Percentiles rank a stretch among this genome's conserved stretches.
These are phyloP conservation scores for Hypoxylon sp. DNA, from an alignment of 2,329 filamentous ascomycete genomes.

Conservation along the genomic window DNA sequence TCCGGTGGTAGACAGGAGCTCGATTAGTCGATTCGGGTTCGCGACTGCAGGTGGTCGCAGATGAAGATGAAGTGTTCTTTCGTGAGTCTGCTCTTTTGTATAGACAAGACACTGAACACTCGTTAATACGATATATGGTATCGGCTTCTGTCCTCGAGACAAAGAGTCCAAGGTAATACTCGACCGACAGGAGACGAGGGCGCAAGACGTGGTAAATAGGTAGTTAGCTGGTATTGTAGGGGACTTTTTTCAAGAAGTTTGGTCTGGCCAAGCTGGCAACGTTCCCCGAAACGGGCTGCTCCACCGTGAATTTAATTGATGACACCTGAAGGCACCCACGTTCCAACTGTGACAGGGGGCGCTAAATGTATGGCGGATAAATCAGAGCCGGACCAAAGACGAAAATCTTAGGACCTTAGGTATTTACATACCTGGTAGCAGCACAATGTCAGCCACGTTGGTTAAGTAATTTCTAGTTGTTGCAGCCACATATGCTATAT, in stretches of 20 bases:
- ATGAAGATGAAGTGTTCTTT: constrained; percentile 19
- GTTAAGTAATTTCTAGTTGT: background rate
- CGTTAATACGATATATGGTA: constrained; percentile 19
- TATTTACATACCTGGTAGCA: background rate
- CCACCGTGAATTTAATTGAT: constrained; percentile 37
- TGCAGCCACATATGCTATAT: background rate
- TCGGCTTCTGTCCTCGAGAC: constrained; percentile 16
- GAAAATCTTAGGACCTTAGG: no score
- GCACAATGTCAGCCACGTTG: constrained; percentile 13
- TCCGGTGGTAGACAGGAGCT: constrained; percentile 9
- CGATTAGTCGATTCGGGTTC: constrained; percentile 12
- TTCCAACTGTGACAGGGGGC: constrained; percentile 19
- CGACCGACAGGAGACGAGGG: constrained; percentile 16
- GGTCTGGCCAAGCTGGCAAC: constrained; percentile 43
- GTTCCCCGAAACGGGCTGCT: constrained; percentile 30
- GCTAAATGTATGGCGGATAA: constrained; percentile 25
- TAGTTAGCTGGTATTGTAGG: constrained; percentile 19
- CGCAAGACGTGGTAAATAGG: constrained; percentile 7
- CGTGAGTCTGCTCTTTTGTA: constrained; percentile 27
- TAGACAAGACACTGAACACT: constrained; percentile 11
- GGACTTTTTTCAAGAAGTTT: constrained; percentile 28
- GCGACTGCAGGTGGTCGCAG: constrained; percentile 27
- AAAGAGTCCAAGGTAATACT: constrained; percentile 17
- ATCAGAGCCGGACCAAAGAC: constrained; percentile 17
- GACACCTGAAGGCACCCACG: constrained; percentile 12